Evolutionary conservation across 495 filamentous ascomycete species (phyloP).

Genomic region (Hypoxylon trugodes): DNA sequence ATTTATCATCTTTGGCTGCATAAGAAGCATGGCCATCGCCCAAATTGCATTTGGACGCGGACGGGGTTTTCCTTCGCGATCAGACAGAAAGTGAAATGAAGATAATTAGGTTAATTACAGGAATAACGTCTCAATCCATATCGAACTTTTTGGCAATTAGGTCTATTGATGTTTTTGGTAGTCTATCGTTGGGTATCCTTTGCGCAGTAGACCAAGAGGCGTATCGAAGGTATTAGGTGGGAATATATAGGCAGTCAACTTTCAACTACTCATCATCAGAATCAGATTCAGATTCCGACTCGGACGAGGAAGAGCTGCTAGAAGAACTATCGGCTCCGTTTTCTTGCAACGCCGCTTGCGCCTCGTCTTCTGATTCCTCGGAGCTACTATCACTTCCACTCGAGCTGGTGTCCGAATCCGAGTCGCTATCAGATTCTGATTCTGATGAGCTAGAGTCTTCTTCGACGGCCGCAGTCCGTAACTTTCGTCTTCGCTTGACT

Average conservation of each 20-base stretch:
- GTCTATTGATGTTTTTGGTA: constrained; percentile 11
- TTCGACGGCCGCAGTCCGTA: constrained; percentile 51
- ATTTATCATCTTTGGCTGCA: constrained; percentile 18
- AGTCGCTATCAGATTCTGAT: constrained; percentile 41
- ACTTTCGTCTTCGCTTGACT: constrained; percentile 65
- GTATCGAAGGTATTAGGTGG: not conserved
- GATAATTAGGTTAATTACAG: constrained; percentile 10
- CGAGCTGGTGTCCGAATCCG: constrained; percentile 43
- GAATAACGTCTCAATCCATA: constrained; percentile 5
- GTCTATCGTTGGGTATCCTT: constrained; percentile 30
- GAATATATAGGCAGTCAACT: not conserved
- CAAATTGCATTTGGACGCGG: constrained; percentile 24
- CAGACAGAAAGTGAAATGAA: constrained; percentile 8
- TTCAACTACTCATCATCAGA: constrained; percentile 30
- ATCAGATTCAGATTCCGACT: constrained; percentile 21
- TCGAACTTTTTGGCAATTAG: constrained; percentile 9
- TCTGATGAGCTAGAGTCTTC: constrained; percentile 51
- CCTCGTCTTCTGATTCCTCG: constrained; percentile 31
- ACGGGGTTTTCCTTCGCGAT: constrained; percentile 16
- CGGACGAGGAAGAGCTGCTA: constrained; percentile 44
- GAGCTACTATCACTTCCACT: constrained; percentile 46
- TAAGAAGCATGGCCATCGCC: constrained; percentile 22
- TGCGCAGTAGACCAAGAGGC: constrained; percentile 12
- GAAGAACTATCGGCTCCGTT: constrained; percentile 39
- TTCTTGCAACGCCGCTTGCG: constrained; percentile 2